These are phyloP conservation scores for Monosporascus sp. DNA, from an alignment of 2,329 filamentous ascomycete species.

Conservation along the genomic window DNA sequence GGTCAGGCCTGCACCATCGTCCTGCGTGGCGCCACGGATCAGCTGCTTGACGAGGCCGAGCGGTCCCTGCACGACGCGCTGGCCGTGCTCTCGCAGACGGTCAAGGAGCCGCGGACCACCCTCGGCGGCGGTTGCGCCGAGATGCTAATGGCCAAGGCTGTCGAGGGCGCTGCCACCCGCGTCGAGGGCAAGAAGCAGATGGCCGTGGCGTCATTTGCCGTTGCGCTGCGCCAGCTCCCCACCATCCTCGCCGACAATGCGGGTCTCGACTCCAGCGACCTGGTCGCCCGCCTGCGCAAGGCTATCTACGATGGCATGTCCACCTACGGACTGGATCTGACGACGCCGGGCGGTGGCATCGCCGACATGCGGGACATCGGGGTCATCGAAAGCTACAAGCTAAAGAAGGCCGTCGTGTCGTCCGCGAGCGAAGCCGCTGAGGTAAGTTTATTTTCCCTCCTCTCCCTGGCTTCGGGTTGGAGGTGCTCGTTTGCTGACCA, in stretches of 20 bases:
- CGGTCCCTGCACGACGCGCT: slow-evolving; percentile 93
- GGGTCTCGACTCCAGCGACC: slow-evolving; percentile 88
- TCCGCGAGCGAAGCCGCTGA: slow-evolving; percentile 95
- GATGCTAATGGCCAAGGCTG: slow-evolving; percentile 98
- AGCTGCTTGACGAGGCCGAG: slow-evolving; percentile 94
- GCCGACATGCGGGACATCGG: slow-evolving; percentile 93
- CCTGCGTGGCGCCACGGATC: slow-evolving; percentile 90
- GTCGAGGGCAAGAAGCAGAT: slow-evolving; percentile 96
- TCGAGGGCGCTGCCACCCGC: slow-evolving; percentile 87
- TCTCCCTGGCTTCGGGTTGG: not conserved
- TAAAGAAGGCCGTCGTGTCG: slow-evolving; percentile 96
- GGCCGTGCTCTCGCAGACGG: slow-evolving; percentile 92
- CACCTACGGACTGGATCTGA: slow-evolving; percentile 83
- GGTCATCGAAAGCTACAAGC: slow-evolving; percentile 96
- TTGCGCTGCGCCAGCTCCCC: slow-evolving; percentile 84
- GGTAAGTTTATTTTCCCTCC: slow-evolving; percentile 46
- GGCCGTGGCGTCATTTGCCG: slow-evolving; percentile 84
- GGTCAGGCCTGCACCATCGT: slow-evolving; percentile 96
- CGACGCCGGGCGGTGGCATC: slow-evolving; percentile 85
- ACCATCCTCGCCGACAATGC: slow-evolving; percentile 98
- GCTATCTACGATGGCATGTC: slow-evolving; percentile 93
- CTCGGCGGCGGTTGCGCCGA: slow-evolving; percentile 94
- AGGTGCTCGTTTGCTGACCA: not conserved
- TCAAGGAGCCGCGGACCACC: slow-evolving; percentile 89
- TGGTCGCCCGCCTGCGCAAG: slow-evolving; percentile 86